A percentile compares a stretch with the other conserved stretches of the same genome.
These are phyloP conservation scores for Aspergillus neotritici DNA, from an alignment of 2,329 filamentous ascomycete species.

Conservation along the genomic window DNA sequence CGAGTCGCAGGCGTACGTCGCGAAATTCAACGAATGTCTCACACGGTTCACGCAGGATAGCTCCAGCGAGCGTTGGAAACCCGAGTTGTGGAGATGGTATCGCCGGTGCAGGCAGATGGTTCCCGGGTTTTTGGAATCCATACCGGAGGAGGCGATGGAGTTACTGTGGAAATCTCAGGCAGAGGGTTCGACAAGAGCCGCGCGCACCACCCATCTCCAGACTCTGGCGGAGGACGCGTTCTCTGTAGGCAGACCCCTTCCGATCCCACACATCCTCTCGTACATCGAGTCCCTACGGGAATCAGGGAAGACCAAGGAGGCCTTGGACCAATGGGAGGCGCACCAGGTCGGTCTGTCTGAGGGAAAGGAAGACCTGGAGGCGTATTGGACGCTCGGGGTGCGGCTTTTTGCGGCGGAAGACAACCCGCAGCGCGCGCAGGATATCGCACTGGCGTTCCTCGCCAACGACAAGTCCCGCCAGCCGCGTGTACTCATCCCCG, in stretches of 20 bases:
- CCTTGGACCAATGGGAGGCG: slow-evolving; percentile 59
- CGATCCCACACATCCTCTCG: slow-evolving; percentile 55
- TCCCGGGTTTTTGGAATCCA: slow-evolving; percentile 45
- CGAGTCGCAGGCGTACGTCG: slow-evolving; percentile 34
- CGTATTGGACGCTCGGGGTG: slow-evolving; percentile 47
- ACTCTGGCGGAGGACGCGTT: slow-evolving; percentile 62
- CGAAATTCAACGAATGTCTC: slow-evolving; percentile 37
- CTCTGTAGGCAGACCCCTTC: slow-evolving; percentile 52
- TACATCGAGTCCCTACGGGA: slow-evolving; percentile 65
- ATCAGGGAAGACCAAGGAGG: slow-evolving; percentile 55
- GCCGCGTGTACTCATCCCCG: slow-evolving; percentile 48
- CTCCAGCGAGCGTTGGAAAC: slow-evolving; percentile 24
- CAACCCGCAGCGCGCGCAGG: slow-evolving; percentile 45
- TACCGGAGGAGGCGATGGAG: slow-evolving; percentile 60
- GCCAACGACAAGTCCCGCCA: slow-evolving; percentile 40
- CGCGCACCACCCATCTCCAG: slow-evolving; percentile 55
- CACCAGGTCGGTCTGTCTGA: slow-evolving; percentile 50
- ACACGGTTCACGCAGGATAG: slow-evolving; percentile 24
- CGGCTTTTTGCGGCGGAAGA: slow-evolving; percentile 46
- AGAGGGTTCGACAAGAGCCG: slow-evolving; percentile 41
- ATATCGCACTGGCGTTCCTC: slow-evolving; percentile 43
- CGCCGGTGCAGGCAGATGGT: slow-evolving; percentile 45
- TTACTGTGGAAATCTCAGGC: slow-evolving; percentile 58
- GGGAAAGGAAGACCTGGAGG: slow-evolving; percentile 33
- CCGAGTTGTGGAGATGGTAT: slow-evolving; percentile 48